phyloP scores from a whole-genome alignment of 1,284 basidiomycete genomes.

The Ganoderma sinense region DNA sequence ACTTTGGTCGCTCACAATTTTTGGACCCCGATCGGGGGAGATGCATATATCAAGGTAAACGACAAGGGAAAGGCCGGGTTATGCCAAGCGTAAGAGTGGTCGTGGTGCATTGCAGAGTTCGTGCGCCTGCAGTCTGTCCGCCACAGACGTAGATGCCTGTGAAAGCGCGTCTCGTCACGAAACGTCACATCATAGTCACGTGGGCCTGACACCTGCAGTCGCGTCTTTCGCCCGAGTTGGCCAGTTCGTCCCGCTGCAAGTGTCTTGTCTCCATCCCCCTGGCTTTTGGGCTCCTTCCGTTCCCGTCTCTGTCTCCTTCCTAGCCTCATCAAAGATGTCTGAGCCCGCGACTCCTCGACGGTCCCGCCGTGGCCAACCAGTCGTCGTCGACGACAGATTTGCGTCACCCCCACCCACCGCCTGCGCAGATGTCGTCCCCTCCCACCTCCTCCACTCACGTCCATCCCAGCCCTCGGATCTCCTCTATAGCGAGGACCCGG shows the following conservation, averaged over 20 bases:
- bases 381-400: conserved; percentile 20
- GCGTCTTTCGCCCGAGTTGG: not conserved
- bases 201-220: not conserved
- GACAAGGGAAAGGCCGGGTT: no score
- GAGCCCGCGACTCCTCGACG: conserved; percentile 25
- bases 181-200: not conserved
- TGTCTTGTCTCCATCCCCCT: not conserved
- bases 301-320: not conserved
- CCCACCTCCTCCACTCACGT: conserved; percentile 30
- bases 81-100: no score
- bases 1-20: no score
- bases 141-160: not conserved
- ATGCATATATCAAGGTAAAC: no score
- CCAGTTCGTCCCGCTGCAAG: no score
- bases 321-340: conserved; percentile 2
- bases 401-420: conserved; percentile 14
- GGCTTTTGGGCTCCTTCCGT: not conserved
- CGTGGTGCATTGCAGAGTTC: no score
- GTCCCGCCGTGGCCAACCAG: conserved; percentile 41
- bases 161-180: not conserved
- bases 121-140: no score
- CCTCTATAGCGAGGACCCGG: conserved; percentile 29
- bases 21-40: no score
- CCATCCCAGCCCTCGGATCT: conserved; percentile 32
- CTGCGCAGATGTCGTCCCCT: conserved; percentile 20